These are phyloP conservation scores for Thuja plicata DNA, from an alignment of 83 land plant species.

Conservation along the genomic window DNA sequence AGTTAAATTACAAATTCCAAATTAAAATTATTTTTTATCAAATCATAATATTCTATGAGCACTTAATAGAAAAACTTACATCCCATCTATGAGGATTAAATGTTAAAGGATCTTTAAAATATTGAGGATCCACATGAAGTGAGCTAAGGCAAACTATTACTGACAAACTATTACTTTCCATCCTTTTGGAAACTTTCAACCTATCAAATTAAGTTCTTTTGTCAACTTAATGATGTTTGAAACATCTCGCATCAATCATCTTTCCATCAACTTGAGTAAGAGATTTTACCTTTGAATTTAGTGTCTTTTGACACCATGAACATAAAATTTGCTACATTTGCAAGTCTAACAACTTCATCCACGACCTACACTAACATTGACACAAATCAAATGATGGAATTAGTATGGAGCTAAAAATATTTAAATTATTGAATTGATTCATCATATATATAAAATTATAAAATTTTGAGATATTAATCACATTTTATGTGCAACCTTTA, in stretches of 20 bases:
- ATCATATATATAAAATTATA: too few relatives aligned
- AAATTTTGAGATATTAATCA: too few relatives aligned
- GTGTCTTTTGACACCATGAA: too few relatives aligned
- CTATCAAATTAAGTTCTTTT: background rate
- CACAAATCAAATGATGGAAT: background rate
- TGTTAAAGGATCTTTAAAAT: background rate
- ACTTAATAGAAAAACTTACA: background rate
- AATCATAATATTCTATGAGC: too few relatives aligned
- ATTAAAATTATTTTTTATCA: too few relatives aligned
- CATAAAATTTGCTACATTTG: too few relatives aligned
- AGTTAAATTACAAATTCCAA: too few relatives aligned
- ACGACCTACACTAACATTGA: too few relatives aligned
- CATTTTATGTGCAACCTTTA: background rate
- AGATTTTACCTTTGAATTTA: too few relatives aligned
- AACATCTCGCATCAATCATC: background rate
- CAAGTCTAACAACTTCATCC: too few relatives aligned
- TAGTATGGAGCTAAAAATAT: too few relatives aligned
- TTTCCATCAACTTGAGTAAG: background rate
- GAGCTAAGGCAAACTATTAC: background rate
- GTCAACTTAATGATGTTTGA: background rate
- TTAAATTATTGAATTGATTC: too few relatives aligned
- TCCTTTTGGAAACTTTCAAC: background rate
- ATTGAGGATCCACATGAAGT: background rate
- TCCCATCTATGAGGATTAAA: background rate
- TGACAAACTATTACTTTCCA: background rate